Evolutionary conservation across 768 basidiomycete genomes (phyloP).

Genomic region (Agrocybe praecox): DNA sequence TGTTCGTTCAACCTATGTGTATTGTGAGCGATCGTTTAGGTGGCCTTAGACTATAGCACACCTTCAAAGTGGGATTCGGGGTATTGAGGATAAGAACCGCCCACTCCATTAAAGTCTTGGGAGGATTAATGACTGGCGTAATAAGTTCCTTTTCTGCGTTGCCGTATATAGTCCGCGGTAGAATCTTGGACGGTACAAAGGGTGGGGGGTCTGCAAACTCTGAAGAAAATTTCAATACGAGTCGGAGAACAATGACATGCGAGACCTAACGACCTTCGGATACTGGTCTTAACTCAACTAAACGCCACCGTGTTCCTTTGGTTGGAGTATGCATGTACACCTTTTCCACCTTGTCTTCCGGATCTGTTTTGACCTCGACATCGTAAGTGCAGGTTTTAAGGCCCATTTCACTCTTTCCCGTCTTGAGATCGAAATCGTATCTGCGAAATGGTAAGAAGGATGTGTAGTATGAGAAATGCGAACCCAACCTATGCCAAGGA

Average conservation of each 20-base stretch:
- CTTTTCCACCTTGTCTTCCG: conserved; percentile 38
- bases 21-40: neutral
- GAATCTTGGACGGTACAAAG: conserved; percentile 10
- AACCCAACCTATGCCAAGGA: conserved; percentile 69
- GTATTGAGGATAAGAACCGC: conserved; percentile 81
- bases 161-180: conserved; percentile 3
- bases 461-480: neutral
- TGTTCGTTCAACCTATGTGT: conserved; percentile 63
- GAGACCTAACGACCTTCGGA: conserved; percentile 57
- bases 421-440: conserved; percentile 74
- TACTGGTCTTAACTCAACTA: conserved; percentile 71
- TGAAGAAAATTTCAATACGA: conserved; percentile 10
- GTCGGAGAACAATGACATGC: neutral
- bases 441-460: conserved; percentile 29
- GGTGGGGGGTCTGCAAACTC: conserved; percentile 74
- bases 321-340: conserved; percentile 66
- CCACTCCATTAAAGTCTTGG: conserved; percentile 76
- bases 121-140: conserved; percentile 49
- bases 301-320: conserved; percentile 54
- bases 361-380: conserved; percentile 49
- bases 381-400: conserved; percentile 68
- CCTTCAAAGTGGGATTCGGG: conserved; percentile 67
- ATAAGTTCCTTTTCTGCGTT: conserved; percentile 42
- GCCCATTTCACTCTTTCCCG: conserved; percentile 72
- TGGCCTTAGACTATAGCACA: conserved; percentile 5